Conservation (phyloP, 495 filamentous ascomycete genomes). For the Hyaloscypha variabilis region DNA sequence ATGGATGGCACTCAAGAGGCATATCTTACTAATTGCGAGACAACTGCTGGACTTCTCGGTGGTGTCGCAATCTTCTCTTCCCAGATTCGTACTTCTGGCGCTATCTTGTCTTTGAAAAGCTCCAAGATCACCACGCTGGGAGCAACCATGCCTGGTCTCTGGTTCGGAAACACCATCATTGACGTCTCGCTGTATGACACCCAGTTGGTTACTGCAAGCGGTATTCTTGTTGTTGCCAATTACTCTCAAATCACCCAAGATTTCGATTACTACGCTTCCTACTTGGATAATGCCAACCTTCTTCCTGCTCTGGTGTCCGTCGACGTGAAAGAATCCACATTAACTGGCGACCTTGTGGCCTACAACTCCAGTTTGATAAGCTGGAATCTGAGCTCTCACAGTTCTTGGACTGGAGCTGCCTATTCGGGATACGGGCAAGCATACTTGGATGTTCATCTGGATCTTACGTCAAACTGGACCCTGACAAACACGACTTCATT, state of each 20-base stretch:
- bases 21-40: slow-evolving; percentile 5
- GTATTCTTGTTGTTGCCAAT: slow-evolving; percentile 18
- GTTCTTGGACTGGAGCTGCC: slow-evolving; percentile 11
- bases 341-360: slow-evolving; percentile 15
- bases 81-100: slow-evolving; percentile 4
- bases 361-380: slow-evolving; percentile 18
- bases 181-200: slow-evolving; percentile 12
- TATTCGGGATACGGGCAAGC: slow-evolving; percentile 17
- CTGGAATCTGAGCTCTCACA: slow-evolving; percentile 8
- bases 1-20: slow-evolving; percentile 14
- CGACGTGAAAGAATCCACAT: slow-evolving; percentile 7
- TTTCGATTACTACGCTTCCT: slow-evolving; percentile 24
- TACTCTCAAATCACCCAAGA: slow-evolving; percentile 23
- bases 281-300: slow-evolving; percentile 9
- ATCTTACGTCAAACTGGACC: slow-evolving; percentile 6
- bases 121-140: slow-evolving; percentile 13
- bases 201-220: slow-evolving; percentile 4
- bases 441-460: slow-evolving; percentile 15
- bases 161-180: slow-evolving; percentile 21
- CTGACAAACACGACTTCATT: slow-evolving; percentile 17
- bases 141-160: slow-evolving; percentile 13
- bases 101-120: slow-evolving; percentile 4
- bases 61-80: slow-evolving; percentile 18
- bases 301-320: slow-evolving; percentile 11
- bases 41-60: slow-evolving; percentile 20